phyloP scores from a whole-genome alignment of 139 green algal species.

The Asterochloris sp. region DNA sequence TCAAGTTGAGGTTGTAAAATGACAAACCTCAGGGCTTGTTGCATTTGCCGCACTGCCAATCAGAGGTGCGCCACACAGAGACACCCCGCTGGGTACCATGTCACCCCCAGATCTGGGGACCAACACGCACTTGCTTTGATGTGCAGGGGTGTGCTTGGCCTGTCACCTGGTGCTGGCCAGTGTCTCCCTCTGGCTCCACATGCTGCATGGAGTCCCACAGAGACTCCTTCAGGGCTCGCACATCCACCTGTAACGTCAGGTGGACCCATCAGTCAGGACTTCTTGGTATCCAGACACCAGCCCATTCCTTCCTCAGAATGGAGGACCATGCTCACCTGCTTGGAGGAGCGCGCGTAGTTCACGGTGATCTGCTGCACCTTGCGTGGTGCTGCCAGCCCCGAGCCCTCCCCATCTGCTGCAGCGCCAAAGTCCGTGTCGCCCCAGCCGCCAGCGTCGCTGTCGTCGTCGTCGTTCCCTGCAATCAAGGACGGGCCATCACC shows the following conservation, averaged over 20 bases:
- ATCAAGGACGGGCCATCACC: not conserved
- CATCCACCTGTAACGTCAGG: constrained; percentile 68
- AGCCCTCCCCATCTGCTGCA: not conserved
- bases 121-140: not conserved
- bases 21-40: not conserved
- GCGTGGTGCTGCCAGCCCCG: constrained; percentile 41
- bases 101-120: too few species aligned
- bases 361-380: constrained; percentile 64
- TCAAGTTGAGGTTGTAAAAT: not conserved
- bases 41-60: not conserved
- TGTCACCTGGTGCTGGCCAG: not conserved
- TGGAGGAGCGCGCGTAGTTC: constrained; percentile 61
- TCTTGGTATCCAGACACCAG: not conserved
- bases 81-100: not conserved
- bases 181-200: not conserved
- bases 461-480: constrained; percentile 17
- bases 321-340: constrained; percentile 35
- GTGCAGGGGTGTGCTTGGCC: not conserved
- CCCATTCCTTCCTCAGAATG: not conserved
- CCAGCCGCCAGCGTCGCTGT: constrained; percentile 6
- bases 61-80: not conserved
- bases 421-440: constrained; percentile 1
- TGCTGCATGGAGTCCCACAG: constrained; percentile 64
- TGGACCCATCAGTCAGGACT: not conserved
- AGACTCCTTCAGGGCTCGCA: constrained; percentile 75